A percentile compares a stretch with the other conserved stretches of the same genome.
These are phyloP conservation scores for Aspergillus bridgeri DNA, from an alignment of 495 filamentous ascomycete species.

Conservation along the genomic window DNA sequence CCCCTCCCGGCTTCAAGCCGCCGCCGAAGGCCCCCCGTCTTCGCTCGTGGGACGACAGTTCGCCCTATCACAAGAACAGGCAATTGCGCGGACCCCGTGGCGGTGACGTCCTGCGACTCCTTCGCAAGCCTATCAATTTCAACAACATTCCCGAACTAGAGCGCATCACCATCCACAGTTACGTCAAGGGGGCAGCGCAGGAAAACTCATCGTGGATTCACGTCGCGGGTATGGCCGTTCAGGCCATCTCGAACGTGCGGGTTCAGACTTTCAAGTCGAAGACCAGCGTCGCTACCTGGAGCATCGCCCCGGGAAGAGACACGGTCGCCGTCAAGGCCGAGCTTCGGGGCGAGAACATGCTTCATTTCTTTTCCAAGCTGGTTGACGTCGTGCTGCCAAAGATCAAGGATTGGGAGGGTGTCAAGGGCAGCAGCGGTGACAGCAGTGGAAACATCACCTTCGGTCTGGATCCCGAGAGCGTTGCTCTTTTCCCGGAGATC, in stretches of 20 bases:
- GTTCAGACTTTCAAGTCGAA: constrained; percentile 65
- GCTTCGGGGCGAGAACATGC: constrained; percentile 74
- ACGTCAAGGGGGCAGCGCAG: constrained; percentile 58
- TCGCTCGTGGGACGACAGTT: constrained; percentile 82
- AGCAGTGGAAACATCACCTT: constrained; percentile 81
- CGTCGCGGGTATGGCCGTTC: constrained; percentile 76
- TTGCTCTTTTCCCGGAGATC: constrained; percentile 86
- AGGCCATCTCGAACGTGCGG: constrained; percentile 80
- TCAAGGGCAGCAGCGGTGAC: constrained; percentile 74
- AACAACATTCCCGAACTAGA: constrained; percentile 79
- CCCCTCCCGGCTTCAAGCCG: constrained; percentile 65
- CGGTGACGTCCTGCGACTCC: constrained; percentile 59
- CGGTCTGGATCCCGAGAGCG: constrained; percentile 66
- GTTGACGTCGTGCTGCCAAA: constrained; percentile 86
- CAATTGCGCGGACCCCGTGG: constrained; percentile 80
- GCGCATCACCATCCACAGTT: constrained; percentile 76
- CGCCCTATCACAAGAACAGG: constrained; percentile 90
- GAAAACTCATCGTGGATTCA: constrained; percentile 67
- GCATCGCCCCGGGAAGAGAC: constrained; percentile 49
- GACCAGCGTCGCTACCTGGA: constrained; percentile 62
- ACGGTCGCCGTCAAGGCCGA: constrained; percentile 63
- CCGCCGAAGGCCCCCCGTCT: constrained; percentile 65
- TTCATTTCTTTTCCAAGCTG: constrained; percentile 80
- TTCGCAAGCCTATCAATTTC: constrained; percentile 76
- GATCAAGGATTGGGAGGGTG: constrained; percentile 91